phyloP scores from a whole-genome alignment of 2,329 filamentous ascomycete species.

The Fusarium anthophilum region DNA sequence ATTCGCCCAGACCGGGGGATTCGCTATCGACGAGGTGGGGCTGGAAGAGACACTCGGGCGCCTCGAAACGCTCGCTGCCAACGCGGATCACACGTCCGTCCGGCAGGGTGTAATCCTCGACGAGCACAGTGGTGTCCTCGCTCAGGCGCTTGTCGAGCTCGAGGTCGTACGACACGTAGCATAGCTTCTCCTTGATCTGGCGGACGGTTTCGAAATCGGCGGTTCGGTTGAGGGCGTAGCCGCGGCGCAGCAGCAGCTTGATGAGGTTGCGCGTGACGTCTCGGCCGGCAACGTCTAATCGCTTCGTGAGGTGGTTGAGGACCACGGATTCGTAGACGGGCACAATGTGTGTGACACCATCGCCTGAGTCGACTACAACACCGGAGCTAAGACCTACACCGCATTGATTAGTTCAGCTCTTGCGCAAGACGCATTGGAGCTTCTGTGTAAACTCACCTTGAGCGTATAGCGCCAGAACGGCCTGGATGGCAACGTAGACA shows the following conservation, averaged over 20 bases:
- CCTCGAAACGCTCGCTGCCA: slow-evolving; percentile 96
- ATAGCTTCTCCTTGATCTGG: slow-evolving; percentile 99
- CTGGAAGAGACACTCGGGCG: slow-evolving; percentile 97
- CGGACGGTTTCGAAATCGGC: slow-evolving; percentile 99
- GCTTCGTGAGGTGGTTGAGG: slow-evolving; percentile 93
- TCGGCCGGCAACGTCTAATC: slow-evolving; percentile 93
- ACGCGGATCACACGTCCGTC: slow-evolving; percentile 96
- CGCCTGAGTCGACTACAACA: slow-evolving; percentile 98
- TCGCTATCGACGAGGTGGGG: slow-evolving; percentile 98
- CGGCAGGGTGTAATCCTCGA: slow-evolving; percentile 96
- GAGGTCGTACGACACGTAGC: slow-evolving; percentile 98
- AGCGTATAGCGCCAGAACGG: slow-evolving; percentile 93
- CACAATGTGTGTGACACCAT: slow-evolving; percentile 98
- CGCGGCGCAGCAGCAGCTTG: slow-evolving; percentile 88
- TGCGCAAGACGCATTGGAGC: neutral
- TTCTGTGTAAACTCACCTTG: slow-evolving; percentile 70
- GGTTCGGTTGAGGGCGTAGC: slow-evolving; percentile 96
- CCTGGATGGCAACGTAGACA: slow-evolving; percentile 98
- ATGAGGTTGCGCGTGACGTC: slow-evolving; percentile 99
- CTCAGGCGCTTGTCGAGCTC: slow-evolving; percentile 95
- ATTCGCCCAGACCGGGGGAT: slow-evolving; percentile 94
- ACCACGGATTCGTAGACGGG: slow-evolving; percentile 98
- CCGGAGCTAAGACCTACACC: slow-evolving; percentile 80
- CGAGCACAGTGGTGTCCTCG: slow-evolving; percentile 96
- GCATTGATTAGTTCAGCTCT: slow-evolving; percentile 11